Base-by-base conservation (phyloP, 2,329 filamentous ascomycete species). In the Fusarium verrucosum region DNA sequence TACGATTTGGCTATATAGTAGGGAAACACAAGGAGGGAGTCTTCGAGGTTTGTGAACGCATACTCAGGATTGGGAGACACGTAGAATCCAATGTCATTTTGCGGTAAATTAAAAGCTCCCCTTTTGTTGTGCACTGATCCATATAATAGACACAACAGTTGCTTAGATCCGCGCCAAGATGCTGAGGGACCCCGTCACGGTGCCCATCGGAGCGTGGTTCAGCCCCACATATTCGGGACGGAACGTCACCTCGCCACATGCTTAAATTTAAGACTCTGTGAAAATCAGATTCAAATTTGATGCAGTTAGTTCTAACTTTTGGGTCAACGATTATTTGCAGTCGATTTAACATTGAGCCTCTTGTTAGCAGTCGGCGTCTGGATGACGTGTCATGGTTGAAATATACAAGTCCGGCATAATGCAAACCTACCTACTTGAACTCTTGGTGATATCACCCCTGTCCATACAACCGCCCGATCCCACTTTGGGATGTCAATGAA, bases 201-300 rank as follows among this genome's bases (percentile, higher is more conserved):
- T n/a, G n/a, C n/a, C 47, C 50, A 55, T 41, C 49, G 58, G 49
- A 42, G 42, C 50, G 36, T 35, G 11, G 22, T 5, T 32, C 57
- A 49, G 58, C 56, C 58, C 58, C 58, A 60, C 56, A 43, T 35
- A 11, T 10, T 35, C 56, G 56, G 58, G 23, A 40, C 41, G 28
- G 56, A 19, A 33, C 41, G 30, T 19, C 17, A 32, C 9, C 20
- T 37, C 41, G 30, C 28, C 16, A 32, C 11, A 20, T 37, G 42
- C n/a, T 54, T 43, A 49, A 59, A 49, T 61, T 42, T 43, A 55
- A 28, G 3, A 32, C n/a, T 4, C 16, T 19, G 22, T 11, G 32
- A 10, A 23, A 37, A 11, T 23, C 20, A 25, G 40, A 40, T 35
- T 13, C 10, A 23, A n/a, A 28, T 37, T 32, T 42, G 8, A 52